Conservation (phyloP, 1,284 basidiomycete genomes). For the Puccinia brachypodii region DNA sequence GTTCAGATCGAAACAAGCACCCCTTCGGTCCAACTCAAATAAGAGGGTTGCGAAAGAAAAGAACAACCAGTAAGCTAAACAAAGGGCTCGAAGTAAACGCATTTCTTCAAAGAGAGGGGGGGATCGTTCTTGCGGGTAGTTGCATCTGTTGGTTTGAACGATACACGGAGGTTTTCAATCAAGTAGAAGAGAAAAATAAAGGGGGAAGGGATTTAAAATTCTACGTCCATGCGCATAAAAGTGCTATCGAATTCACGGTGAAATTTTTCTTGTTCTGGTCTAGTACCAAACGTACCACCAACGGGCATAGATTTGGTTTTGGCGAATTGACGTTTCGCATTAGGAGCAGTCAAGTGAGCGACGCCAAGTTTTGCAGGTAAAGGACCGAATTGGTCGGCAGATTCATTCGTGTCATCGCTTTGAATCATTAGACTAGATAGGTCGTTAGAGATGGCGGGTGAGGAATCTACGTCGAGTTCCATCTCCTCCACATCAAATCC, state of each 20-base stretch:
- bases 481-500: conserved; percentile 45
- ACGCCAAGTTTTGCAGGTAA: neutral
- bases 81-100: neutral
- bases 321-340: conserved; percentile 12
- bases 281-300: conserved; percentile 42
- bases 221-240: conserved; percentile 47
- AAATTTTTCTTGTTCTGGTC: conserved; percentile 41
- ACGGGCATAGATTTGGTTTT: conserved; percentile 47
- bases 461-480: conserved; percentile 29
- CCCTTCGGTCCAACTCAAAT: neutral
- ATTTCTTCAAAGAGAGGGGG: neutral
- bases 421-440: neutral
- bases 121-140: neutral
- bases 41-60: neutral
- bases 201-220: conserved; percentile 12
- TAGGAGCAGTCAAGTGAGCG: neutral
- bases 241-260: conserved; percentile 38
- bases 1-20: neutral
- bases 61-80: neutral
- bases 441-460: conserved; percentile 12
- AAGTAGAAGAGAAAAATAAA: neutral
- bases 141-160: neutral
- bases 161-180: neutral
- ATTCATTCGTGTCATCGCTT: conserved; percentile 20
- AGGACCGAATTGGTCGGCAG: conserved; percentile 1